Conservation (phyloP, 2,329 filamentous ascomycete species). For the Cordyceps militaris region DNA sequence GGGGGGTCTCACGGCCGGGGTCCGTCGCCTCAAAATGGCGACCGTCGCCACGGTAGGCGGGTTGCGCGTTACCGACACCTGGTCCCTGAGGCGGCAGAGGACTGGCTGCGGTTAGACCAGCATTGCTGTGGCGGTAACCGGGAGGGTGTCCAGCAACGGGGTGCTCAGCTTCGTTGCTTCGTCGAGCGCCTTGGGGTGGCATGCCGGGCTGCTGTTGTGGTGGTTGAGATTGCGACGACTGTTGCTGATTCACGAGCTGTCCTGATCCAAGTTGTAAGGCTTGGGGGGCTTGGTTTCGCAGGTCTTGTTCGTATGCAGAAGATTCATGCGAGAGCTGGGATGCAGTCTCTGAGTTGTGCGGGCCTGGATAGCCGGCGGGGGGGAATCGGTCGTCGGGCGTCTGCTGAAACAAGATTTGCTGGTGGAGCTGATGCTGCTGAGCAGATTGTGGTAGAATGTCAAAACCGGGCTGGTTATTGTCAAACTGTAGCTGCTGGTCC, state of each 20-base stretch:
- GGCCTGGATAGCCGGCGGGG: constrained; percentile 14
- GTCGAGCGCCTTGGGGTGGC: constrained; percentile 39
- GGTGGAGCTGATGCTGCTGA: constrained; percentile 26
- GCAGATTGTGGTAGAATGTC: constrained; percentile 16
- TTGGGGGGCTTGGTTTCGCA: constrained; percentile 16
- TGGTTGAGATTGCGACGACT: constrained; percentile 24
- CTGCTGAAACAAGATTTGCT: constrained; percentile 12
- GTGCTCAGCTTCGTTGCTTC: constrained; percentile 44
- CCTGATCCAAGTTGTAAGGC: constrained; percentile 6
- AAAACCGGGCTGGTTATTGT: constrained; percentile 9
- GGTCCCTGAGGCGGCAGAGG: constrained; percentile 34
- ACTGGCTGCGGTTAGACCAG: constrained; percentile 35
- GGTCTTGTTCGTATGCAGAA: constrained; percentile 40
- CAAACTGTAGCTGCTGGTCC: constrained; percentile 25
- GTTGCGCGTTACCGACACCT: constrained; percentile 20
- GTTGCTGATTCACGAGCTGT: constrained; percentile 29
- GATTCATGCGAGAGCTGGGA: constrained; percentile 59
- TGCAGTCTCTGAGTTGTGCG: constrained; percentile 50
- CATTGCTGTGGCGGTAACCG: constrained; percentile 45
- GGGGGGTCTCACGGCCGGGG: constrained; percentile 49
- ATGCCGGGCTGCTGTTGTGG: constrained; percentile 34
- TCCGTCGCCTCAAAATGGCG: constrained; percentile 41
- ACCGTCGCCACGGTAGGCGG: constrained; percentile 35
- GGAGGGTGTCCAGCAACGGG: constrained; percentile 40
- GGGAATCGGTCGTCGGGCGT: background rate